phyloP scores from a whole-genome alignment of 108 stramenopile species.

The Nannochloropsis salina region DNA sequence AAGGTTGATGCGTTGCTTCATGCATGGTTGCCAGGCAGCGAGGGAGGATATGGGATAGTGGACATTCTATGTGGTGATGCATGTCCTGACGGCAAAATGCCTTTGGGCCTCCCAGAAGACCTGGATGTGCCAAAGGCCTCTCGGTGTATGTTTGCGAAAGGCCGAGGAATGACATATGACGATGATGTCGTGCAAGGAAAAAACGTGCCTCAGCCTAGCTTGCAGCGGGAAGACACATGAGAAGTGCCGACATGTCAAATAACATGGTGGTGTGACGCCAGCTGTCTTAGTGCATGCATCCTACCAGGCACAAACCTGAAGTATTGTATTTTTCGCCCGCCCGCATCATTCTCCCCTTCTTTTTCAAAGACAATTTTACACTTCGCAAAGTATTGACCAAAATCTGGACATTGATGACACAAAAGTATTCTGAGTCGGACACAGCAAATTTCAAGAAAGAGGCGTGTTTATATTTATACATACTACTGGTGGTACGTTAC shows the following conservation, averaged over 20 bases:
- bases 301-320: no score
- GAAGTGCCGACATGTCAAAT: neutral
- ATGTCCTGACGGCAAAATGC: neutral
- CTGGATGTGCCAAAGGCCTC: neutral
- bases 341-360: no score
- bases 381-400: no score
- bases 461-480: no score
- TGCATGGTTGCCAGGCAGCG: neutral
- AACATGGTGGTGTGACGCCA: no score
- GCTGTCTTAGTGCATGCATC: no score
- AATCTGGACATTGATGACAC: no score
- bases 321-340: no score
- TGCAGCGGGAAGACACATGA: neutral
- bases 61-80: neutral
- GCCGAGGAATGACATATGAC: neutral
- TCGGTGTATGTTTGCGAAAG: neutral
- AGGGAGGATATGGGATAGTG: constrained; percentile 15
- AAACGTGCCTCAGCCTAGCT: neutral
- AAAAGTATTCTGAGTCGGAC: no score
- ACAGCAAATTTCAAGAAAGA: no score
- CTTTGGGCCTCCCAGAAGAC: constrained; percentile 8
- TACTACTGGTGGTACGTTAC: no score
- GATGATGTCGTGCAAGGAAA: neutral
- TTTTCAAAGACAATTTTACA: no score
- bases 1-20: neutral